Conservation (phyloP, 768 basidiomycete species). For the Amanita polypyramis region DNA sequence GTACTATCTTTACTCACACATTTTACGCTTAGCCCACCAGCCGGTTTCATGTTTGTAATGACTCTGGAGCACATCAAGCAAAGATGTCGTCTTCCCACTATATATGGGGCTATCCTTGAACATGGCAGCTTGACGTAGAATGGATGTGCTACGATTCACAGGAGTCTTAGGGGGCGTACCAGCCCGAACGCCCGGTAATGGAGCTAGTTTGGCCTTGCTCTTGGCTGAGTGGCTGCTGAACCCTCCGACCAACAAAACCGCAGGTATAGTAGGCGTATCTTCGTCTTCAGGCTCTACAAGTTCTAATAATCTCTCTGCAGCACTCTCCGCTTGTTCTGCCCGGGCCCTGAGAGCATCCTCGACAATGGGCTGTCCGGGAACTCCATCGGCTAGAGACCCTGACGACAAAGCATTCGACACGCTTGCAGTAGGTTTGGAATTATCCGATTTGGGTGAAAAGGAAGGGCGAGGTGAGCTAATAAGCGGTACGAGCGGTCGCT, state of each 20-base stretch:
- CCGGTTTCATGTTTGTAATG: conserved; percentile 52
- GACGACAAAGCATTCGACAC: conserved; percentile 55
- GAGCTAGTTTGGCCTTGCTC: conserved; percentile 26
- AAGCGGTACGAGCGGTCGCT: conserved; percentile 24
- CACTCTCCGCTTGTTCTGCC: conserved; percentile 90
- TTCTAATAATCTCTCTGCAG: conserved; percentile 81
- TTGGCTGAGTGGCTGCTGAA: conserved; percentile 23
- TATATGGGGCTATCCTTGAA: conserved; percentile 76
- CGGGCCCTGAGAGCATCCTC: conserved; percentile 82
- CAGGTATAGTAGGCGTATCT: conserved; percentile 42
- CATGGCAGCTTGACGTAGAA: conserved; percentile 66
- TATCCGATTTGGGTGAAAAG: conserved; percentile 42
- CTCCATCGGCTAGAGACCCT: conserved; percentile 31
- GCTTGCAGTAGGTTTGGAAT: conserved; percentile 35
- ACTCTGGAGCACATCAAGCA: conserved; percentile 62
- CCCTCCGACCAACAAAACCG: conserved; percentile 39
- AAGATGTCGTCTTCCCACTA: conserved; percentile 38
- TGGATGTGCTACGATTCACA: conserved; percentile 39
- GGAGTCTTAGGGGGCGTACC: conserved; percentile 51
- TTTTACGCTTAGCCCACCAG: conserved; percentile 79
- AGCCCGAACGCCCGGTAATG: conserved; percentile 23
- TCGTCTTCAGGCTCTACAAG: conserved; percentile 75
- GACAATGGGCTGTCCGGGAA: conserved; percentile 38
- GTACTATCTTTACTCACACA: conserved; percentile 35
- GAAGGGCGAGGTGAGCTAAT: conserved; percentile 34